Evolutionary conservation across 192 early-diverging fungal species (phyloP).

Genomic region (Coemansia javaensis): DNA sequence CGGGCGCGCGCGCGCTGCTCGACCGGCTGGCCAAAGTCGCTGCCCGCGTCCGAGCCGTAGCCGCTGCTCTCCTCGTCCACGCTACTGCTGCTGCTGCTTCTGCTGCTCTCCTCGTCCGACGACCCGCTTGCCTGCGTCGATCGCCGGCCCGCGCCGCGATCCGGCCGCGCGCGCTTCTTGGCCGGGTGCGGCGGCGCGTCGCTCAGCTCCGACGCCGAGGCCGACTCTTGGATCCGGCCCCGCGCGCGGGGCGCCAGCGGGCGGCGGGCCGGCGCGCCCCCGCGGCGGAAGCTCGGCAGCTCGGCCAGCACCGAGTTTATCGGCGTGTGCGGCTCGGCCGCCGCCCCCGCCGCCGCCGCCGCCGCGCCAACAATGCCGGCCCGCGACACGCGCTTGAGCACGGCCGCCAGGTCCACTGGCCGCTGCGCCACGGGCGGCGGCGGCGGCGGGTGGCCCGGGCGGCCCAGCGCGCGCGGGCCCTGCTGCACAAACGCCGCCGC

Average conservation of each 20-base stretch:
- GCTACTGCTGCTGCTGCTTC: no score
- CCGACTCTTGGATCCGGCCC: background rate
- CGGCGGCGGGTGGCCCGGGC: background rate
- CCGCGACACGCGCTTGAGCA: constrained; percentile 35
- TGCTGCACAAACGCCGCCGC: constrained; percentile 13
- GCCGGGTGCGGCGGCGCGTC: background rate
- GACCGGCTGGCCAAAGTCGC: no score
- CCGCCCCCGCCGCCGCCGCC: no score
- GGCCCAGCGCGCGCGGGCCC: no score
- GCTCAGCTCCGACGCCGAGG: constrained; percentile 1
- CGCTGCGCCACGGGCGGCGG: background rate
- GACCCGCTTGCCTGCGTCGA: no score
- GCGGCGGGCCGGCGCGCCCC: constrained; percentile 7
- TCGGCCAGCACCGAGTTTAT: constrained; percentile 36
- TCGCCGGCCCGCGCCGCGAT: no score
- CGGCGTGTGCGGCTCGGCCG: constrained; percentile 7
- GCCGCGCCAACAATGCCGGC: no score
- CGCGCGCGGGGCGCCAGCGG: background rate
- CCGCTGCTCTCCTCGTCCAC: no score
- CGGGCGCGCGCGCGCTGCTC: no score
- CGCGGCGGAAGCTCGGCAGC: constrained; percentile 44
- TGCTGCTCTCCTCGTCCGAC: no score
- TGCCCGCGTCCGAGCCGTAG: no score
- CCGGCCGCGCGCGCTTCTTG: background rate
- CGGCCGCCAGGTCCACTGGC: constrained; percentile 21